Evolutionary conservation across 1,284 basidiomycete genomes (phyloP), one percentile per base, ranked within the genome.

Genomic region (Hortiboletus rubellus): DNA sequence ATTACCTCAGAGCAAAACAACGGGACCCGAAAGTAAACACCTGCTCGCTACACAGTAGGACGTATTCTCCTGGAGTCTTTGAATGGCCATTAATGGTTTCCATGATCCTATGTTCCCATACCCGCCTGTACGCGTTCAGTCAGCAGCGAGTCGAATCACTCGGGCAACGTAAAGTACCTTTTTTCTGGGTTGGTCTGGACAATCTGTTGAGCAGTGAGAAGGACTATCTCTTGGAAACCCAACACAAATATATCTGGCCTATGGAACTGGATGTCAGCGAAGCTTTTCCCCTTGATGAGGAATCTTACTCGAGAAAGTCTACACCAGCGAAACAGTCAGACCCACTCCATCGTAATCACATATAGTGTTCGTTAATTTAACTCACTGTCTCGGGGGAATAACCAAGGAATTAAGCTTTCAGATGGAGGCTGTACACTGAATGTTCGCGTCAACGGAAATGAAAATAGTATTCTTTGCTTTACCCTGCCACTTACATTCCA

Each of bases 221-320:
- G 94, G 0, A 99, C 97, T 53, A 99, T 95, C 74, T 99, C 97
- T 74, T 99, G 97, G 69, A 99, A 98, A 1, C 92, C 93, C 34
- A 98, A 77, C n/a, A 87, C 87, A 68, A 96, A 88, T 57, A 98
- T 85, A 70, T 97, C 94, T 10, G 95, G 92, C 46, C 92, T 95
- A 58, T 33, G 46, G 12, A 45, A 41, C 44, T 30, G 3, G 14
- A 36, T 8, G n/a, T 67, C 38, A 68, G 43, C 14, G 34, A 42
- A 5, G 5, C 2, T 9, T 30, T 46, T 30, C 15, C 42, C 14
- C 42, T 48, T 18, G 9, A 37, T 4, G 30, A 43, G 14, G 46
- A 30, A 41, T 71, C 82, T 62, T 70, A 91, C 89, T 90, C 87
- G 15, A 78, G 76, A 36, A 79, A 72, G 66, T 77, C 86, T 86